Percentiles rank a stretch among this genome's conserved stretches.
phyloP scores from a whole-genome alignment of 2,329 filamentous ascomycete species.

The Sporothrix protearum region DNA sequence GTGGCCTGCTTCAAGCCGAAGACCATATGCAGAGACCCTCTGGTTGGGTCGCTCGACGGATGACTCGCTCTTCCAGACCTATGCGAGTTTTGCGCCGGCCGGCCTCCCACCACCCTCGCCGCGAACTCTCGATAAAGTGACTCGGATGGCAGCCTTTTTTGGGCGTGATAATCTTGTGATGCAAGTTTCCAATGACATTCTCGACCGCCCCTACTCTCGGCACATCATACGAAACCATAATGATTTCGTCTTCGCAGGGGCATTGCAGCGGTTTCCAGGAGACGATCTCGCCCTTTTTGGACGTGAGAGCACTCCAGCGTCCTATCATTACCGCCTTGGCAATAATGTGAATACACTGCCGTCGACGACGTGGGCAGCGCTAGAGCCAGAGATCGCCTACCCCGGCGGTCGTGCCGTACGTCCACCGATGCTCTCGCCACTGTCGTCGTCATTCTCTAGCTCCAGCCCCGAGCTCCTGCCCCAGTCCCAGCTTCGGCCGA shows the following conservation, averaged over 20 bases:
- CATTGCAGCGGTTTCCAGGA: background rate
- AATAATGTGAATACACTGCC: background rate
- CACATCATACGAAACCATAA: background rate
- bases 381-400: background rate
- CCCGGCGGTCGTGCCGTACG: background rate
- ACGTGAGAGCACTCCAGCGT: background rate
- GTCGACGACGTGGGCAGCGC: background rate
- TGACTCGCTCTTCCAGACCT: background rate
- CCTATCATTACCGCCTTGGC: background rate
- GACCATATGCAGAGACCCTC: background rate
- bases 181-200: background rate
- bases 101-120: background rate
- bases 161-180: background rate
- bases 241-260: background rate
- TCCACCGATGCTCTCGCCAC: background rate
- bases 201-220: no score
- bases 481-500: no score
- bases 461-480: background rate
- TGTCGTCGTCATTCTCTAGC: background rate
- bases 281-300: background rate
- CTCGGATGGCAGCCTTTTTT: background rate
- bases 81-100: background rate
- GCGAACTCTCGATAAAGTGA: background rate
- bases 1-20: constrained; percentile 9
- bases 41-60: background rate